Conservation (phyloP, 352 stramenopile genomes). For the Phytophthora lateralis region DNA sequence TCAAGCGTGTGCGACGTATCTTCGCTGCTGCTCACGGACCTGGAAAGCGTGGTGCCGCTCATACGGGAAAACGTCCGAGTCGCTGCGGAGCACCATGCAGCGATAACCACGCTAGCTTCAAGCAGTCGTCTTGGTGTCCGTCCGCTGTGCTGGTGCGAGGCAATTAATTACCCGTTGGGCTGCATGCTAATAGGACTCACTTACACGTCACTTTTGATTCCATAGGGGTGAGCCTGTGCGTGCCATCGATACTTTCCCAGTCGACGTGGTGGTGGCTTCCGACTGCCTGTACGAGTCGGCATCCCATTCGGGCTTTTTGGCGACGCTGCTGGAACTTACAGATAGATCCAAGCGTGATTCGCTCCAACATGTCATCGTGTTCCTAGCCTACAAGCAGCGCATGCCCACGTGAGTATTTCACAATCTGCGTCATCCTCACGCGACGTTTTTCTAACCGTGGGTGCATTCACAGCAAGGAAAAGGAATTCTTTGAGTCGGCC, state of each 20-base stretch:
- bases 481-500: constrained; percentile 47
- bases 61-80: constrained; percentile 40
- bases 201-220: not conserved
- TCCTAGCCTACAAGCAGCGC: constrained; percentile 78
- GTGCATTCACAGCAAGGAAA: constrained; percentile 37
- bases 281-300: constrained; percentile 74
- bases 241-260: constrained; percentile 4
- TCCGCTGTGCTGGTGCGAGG: constrained; percentile 47
- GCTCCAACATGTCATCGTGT: constrained; percentile 20
- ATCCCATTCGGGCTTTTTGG: constrained; percentile 43
- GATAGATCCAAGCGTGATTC: not conserved
- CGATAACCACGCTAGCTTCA: constrained; percentile 29
- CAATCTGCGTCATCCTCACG: not conserved
- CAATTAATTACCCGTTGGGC: not conserved
- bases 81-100: constrained; percentile 26
- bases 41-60: constrained; percentile 52
- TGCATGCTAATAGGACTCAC: not conserved
- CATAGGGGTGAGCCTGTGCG: constrained; percentile 23
- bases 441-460: not conserved
- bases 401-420: constrained; percentile 42
- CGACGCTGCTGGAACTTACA: constrained; percentile 52
- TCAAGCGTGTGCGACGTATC: constrained; percentile 25
- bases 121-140: constrained; percentile 30
- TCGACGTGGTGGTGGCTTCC: constrained; percentile 39
- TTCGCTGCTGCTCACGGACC: constrained; percentile 61